phyloP scores from a whole-genome alignment of 2,329 filamentous ascomycete species.

The Dothideomycetidae sp. region DNA sequence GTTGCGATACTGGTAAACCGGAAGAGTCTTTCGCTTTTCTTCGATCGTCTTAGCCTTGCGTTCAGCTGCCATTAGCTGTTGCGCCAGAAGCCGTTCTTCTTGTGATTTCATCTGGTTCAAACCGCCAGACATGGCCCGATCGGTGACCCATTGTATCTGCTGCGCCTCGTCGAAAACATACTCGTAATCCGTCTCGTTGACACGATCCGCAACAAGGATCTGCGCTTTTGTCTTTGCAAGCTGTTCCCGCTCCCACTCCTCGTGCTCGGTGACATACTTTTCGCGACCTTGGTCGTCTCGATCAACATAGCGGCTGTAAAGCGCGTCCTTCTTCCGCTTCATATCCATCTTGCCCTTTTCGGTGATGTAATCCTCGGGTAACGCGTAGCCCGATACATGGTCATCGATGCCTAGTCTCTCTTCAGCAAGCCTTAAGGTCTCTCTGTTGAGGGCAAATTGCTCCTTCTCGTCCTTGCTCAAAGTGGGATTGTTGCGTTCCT shows the following conservation, averaged over 20 bases:
- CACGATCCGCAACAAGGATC: conserved; percentile 57
- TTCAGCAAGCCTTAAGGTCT: conserved; percentile 44
- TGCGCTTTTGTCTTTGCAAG: conserved; percentile 76
- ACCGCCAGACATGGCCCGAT: conserved; percentile 58
- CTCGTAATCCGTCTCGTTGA: conserved; percentile 73
- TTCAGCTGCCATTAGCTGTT: conserved; percentile 77
- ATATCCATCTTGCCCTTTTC: conserved; percentile 81
- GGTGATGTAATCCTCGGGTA: conserved; percentile 91
- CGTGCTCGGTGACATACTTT: conserved; percentile 80
- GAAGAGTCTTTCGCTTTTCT: conserved; percentile 77
- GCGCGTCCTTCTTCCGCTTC: conserved; percentile 73
- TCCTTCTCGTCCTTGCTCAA: conserved; percentile 67
- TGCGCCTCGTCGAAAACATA: conserved; percentile 86
- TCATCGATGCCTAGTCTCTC: conserved; percentile 81
- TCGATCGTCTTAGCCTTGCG: conserved; percentile 78
- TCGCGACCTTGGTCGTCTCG: conserved; percentile 77
- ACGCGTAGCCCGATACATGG: conserved; percentile 76
- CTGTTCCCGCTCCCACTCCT: conserved; percentile 92
- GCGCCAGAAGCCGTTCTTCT: conserved; percentile 64
- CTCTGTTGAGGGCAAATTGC: conserved; percentile 78
- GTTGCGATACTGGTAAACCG: conserved; percentile 78
- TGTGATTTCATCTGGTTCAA: conserved; percentile 52
- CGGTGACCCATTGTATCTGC: conserved; percentile 71
- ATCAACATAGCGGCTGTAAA: conserved; percentile 85
- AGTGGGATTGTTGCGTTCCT: conserved; percentile 60